Base-by-base conservation (phyloP, 192 early-diverging fungal genomes). In the Mortierella hygrophila region DNA sequence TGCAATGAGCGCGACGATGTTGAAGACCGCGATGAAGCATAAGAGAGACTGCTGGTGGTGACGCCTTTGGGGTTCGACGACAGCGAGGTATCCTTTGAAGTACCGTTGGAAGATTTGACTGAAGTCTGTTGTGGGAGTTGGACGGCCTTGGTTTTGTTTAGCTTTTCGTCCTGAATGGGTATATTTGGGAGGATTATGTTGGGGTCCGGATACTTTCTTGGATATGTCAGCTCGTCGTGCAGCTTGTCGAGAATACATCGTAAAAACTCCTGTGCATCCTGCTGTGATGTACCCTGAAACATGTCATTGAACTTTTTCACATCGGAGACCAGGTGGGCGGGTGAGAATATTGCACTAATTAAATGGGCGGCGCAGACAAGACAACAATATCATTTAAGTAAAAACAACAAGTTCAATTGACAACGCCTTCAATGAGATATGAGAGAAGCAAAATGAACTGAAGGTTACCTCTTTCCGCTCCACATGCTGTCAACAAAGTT, bases 241-340 rank as follows among this genome's bases (percentile, higher is more conserved):
- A 89, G 79, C 49, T 81, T 82, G 54, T 89, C 82, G n/a, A 89
- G 70, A 23, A 89, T 83, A 54, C 76, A 81, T 7, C 84, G 79
- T n/a, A 89, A 54, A 72, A 89, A 89, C 79, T 89, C 88, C 79
- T 82, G 80, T 41, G 88, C 83, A 49, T 89, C 88, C 79, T 89
- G 78, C 49, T 89, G 88, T 21, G 77, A 69, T 68, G 79, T 47
- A 38, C 85, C 88, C 73, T 84, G 84, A 70, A 89, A 89, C 6
- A 81, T 75, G 8, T 83, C 76, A 74, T 87, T 87, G 46, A 71
- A 77, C 26, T 79, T 86, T 81, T 84, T 89, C 20, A 89, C 77
- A 29, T 89, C 88, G 8, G 72, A 81, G 2, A 89, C 81, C 4
- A 89, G 72, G 8, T 83, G 77, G 6, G 23, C 52, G 37, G 88